Evolutionary conservation across 495 filamentous ascomycete genomes (phyloP), one percentile per base, ranked within the genome.

Genomic region (Tuber melanosporum): DNA sequence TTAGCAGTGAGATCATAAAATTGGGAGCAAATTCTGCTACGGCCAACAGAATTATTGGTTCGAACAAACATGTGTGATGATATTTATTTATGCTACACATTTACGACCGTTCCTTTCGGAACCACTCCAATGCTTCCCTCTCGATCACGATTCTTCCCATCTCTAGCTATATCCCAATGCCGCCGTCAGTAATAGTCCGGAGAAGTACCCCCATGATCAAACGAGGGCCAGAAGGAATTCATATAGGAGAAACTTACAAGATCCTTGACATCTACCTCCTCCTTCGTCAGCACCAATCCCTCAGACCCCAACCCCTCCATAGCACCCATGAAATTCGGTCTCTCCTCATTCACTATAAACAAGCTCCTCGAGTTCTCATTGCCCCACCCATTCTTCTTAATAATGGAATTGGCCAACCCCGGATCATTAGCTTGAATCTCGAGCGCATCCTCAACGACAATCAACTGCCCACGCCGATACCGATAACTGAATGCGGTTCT

Each of bases 261-360:
- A 85, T 97, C 91, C 88, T 97, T 98, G 62, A 98, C 94, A 88
- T 98, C 95, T 62, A 98, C 91, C 79, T 97, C 92, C 20, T 84
- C 85, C 75, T 89, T 86, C 78, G 88, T 87, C 84, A 92, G 82
- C n/a, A 91, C 90, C 75, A 89, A 88, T 17, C 91, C 93, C 78
- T 88, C 85, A 32, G 73, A 70, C n/a, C 88, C 87, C 72, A 90
- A 86, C 46, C 88, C 86, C 45, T 87, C 86, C 81, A 95, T 83
- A 71, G 88, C 90, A 46, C 83, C 85, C 75, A 87, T 89, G 72
- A 94, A 83, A 69, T 87, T 88, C 39, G 86, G 83, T 78, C 88
- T 85, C 75, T 82, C 79, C 76, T 83, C 87, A 72, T 83, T 87
- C 72, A 93, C 93, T 75, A 99, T 90, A 72, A 99, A 87, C 62